Evolutionary conservation across 345 rosid species (phyloP), one percentile per base, ranked within the genome.

Genomic region (Heritiera fomes): DNA sequence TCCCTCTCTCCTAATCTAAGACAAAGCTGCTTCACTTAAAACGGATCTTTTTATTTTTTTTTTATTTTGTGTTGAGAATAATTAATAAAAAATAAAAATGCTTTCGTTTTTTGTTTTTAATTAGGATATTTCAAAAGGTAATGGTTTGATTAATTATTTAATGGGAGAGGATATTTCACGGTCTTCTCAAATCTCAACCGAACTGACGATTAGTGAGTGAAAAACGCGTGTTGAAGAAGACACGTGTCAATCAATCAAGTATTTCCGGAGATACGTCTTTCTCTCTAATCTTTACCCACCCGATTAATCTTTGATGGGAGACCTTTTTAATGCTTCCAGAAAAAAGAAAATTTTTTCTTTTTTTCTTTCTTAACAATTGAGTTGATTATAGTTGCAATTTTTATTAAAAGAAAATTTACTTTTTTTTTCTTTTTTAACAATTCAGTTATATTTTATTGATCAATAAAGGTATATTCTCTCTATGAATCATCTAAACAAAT

Each of bases 41-140:
- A 68, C 87, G 86, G 88, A 86, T 87, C 90, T 86, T 45, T 40
- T 59, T 38, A 23, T 13, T 11, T 62, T 62, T 71, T 46, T 68
- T 59, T 67, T 40, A 49, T 52, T 61, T 75, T 23, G 3, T 28
- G 34, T 1, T 20, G 28, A 71, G 12, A 23, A 38, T 34, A 7
- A 2, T 50, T 8, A 47, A 2, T 34, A 50, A 50, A 2, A 43
- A 45, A 6, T 66, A 41, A 34, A 34, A 34, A 34, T 14, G 14
- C 65, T 20, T 41, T 41, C 6, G 43, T 41, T 5, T 4, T 41
- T 41, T 41, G 12, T 32, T 59, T 20, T 60, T 60, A 60, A 60
- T 23, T 28, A 60, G 1, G 5, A 14, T 10, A 12, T 6, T 13
- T 60, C 9, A 68, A 45, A 68, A 43, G 28, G 73, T 45, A 43